Base-by-base conservation (phyloP, 2,329 filamentous ascomycete genomes). In the Trichoderma breve region DNA sequence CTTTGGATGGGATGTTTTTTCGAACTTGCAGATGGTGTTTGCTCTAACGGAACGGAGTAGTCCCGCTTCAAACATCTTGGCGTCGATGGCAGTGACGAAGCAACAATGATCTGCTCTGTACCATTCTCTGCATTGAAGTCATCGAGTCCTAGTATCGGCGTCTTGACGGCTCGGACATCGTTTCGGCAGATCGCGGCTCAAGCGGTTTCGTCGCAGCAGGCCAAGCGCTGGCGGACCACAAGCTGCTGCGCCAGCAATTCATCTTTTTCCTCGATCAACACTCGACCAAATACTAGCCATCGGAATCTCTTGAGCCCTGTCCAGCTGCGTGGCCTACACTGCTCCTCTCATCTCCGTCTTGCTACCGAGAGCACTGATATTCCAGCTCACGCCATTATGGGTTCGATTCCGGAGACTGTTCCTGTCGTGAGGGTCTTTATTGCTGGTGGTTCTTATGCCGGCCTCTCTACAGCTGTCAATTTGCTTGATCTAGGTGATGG, bases 361-460 rank as follows among this genome's bases (percentile, higher is more conserved):
- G 64, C 68, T 70, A 28, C 47, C 15, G 55, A 70, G 53, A 55
- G 47, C 36, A 26, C 65, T 24, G 36, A 4, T 26, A n/a, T 61
- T 34, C 57, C 36, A 53, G 12, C 34, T 64, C 58, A 26, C 15
- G 63, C 57, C 71, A 77, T 61, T 24, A 82, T 82, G 80, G 78
- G 76, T 55, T 80, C 80, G 58, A 58, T 81, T 60, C 75, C 77
- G 39, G 70, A 77, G 57, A 47, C 70, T 66, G 71, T 74, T 39
- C 78, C 78, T 67, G 84, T 84, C 47, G 83, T 87, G 79, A 86
- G 83, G 75, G 84, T 94, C 12, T 84, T 94, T 47, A 84, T 94
- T 70, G 86, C 91, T 36, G 92, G 92, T 47, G 91, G 90, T 74
- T 91, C 90, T 51, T 94, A 94, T 76, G 88, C 86, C n/a, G 92